These are phyloP conservation scores for Artomyces pyxidatus DNA, from an alignment of 768 basidiomycete genomes.

Conservation along the genomic window DNA sequence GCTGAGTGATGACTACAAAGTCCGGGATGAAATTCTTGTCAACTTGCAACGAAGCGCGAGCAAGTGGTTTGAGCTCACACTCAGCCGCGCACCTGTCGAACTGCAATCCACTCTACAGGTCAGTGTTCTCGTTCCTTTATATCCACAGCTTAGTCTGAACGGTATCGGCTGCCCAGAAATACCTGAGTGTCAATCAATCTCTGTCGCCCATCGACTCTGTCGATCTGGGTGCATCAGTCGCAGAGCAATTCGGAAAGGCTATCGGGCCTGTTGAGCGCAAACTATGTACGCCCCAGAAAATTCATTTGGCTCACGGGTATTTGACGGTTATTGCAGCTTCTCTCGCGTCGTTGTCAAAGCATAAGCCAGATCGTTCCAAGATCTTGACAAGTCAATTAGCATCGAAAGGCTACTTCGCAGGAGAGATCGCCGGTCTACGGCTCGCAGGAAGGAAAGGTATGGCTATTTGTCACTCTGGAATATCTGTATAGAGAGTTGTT, in stretches of 20 bases:
- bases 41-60: conserved; percentile 68
- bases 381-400: conserved; percentile 79
- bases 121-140: neutral
- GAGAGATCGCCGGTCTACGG: conserved; percentile 77
- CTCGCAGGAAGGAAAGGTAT: conserved; percentile 59
- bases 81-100: conserved; percentile 86
- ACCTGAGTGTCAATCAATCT: conserved; percentile 70
- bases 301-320: too few relatives aligned
- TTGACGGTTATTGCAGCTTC: too few relatives aligned
- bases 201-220: conserved; percentile 63
- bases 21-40: conserved; percentile 76
- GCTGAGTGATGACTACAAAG: conserved; percentile 78
- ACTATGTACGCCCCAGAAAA: conserved; percentile 41
- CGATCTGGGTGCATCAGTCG: conserved; percentile 88
- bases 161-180: conserved; percentile 51
- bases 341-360: conserved; percentile 43
- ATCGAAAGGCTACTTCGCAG: conserved; percentile 83
- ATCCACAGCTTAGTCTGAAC: neutral
- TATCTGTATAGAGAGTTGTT: neutral
- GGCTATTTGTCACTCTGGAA: conserved; percentile 11
- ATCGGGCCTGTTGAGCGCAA: conserved; percentile 73
- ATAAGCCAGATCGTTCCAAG: conserved; percentile 78
- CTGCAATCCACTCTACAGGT: conserved; percentile 90
- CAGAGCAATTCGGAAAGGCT: conserved; percentile 76
- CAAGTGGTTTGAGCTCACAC: conserved; percentile 80